A percentile compares a stretch with the other conserved stretches of the same genome.
Conservation (phyloP, 108 stramenopile genomes). For the Seminavis robusta region DNA sequence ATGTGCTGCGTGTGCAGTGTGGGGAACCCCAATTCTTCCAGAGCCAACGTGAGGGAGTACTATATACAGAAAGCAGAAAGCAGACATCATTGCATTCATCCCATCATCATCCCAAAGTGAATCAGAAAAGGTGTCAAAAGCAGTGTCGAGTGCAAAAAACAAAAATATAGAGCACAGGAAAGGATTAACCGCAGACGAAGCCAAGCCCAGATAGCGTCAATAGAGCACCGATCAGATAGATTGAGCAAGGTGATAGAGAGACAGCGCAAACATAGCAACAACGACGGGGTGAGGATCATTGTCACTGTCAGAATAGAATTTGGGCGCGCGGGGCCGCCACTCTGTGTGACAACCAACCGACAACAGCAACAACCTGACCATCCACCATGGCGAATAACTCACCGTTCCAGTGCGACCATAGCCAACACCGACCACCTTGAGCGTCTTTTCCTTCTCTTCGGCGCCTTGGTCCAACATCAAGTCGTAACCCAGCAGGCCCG, state of each 20-base stretch:
- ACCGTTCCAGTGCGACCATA: slow-evolving; percentile 80
- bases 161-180: not conserved
- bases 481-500: not conserved
- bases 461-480: not conserved
- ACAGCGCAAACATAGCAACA: too few species aligned
- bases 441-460: slow-evolving; percentile 12
- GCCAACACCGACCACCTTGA: slow-evolving; percentile 80
- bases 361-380: not conserved
- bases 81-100: not conserved
- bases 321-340: not conserved
- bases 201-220: not conserved
- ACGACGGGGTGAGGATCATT: not conserved
- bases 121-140: not conserved
- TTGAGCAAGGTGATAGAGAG: too few species aligned
- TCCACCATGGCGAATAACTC: slow-evolving; percentile 3
- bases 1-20: slow-evolving; percentile 81
- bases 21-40: slow-evolving; percentile 67
- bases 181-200: not conserved
- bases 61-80: slow-evolving; percentile 2
- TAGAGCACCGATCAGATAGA: not conserved
- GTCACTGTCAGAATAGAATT: not conserved
- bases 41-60: slow-evolving; percentile 71
- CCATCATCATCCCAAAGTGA: not conserved
- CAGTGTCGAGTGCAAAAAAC: not conserved
- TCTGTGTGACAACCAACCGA: not conserved